Conservation (phyloP, 306 rosid species). For the Cucurbita pepo region DNA sequence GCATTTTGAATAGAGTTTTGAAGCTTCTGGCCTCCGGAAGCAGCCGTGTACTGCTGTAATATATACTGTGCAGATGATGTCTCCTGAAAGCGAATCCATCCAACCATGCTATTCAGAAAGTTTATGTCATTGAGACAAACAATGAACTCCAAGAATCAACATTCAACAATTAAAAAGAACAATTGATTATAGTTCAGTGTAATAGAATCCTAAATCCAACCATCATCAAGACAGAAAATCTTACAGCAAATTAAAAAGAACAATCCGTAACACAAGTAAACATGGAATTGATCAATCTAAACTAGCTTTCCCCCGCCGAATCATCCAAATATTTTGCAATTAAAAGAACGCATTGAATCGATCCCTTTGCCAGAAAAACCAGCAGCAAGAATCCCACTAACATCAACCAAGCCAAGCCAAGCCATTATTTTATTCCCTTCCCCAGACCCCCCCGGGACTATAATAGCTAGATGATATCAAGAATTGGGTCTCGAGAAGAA, state of each 20-base stretch:
- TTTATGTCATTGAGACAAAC: neutral
- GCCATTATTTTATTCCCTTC: neutral
- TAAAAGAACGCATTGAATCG: neutral
- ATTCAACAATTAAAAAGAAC: neutral
- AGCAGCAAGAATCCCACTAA: neutral
- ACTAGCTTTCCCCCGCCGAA: neutral
- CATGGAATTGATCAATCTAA: neutral
- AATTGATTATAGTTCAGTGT: neutral
- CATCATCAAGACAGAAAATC: neutral
- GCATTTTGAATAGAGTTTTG: constrained; percentile 69
- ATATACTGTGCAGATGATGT: constrained; percentile 93
- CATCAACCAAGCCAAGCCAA: neutral
- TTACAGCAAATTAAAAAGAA: neutral
- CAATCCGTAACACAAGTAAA: neutral
- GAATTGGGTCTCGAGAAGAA: neutral
- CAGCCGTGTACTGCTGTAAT: constrained; percentile 88
- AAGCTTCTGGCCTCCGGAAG: constrained; percentile 84
- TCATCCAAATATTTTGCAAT: neutral
- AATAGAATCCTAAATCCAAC: neutral
- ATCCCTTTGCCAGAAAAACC: neutral
- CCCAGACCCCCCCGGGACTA: neutral
- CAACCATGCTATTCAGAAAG: neutral
- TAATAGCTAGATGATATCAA: neutral
- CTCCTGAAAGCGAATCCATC: constrained; percentile 42
- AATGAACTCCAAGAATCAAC: neutral